These are phyloP conservation scores for Poterioochromonas sp. DNA, from an alignment of 352 stramenopile species.

Conservation along the genomic window DNA sequence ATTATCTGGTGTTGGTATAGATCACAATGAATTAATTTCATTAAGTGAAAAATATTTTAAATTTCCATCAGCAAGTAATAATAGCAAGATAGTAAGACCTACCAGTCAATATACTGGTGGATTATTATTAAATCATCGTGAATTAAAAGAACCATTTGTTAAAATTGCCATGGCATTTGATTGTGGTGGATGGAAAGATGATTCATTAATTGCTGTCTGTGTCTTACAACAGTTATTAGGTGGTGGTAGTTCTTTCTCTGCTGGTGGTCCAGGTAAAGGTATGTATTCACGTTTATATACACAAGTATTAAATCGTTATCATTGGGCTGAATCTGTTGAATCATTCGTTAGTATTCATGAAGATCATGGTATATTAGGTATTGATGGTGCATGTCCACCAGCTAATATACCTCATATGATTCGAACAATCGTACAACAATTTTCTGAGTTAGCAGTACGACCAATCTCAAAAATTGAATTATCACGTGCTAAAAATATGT, in stretches of 20 bases:
- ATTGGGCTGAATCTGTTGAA: constrained; percentile 94
- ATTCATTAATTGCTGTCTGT: constrained; percentile 83
- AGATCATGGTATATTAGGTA: constrained; percentile 85
- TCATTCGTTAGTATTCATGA: constrained; percentile 90
- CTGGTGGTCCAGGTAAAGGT: constrained; percentile 95
- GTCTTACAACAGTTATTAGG: constrained; percentile 94
- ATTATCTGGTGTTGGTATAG: constrained; percentile 69
- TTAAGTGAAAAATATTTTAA: constrained; percentile 74
- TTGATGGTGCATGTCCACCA: constrained; percentile 60
- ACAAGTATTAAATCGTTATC: constrained; percentile 91
- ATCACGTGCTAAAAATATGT: constrained; percentile 90
- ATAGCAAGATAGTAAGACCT: constrained; percentile 20
- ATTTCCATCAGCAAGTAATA: constrained; percentile 43
- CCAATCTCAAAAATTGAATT: constrained; percentile 70
- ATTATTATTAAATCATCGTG: constrained; percentile 57
- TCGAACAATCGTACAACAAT: constrained; percentile 78
- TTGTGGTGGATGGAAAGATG: constrained; percentile 86
- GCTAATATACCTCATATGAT: constrained; percentile 79
- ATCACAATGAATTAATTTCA: constrained; percentile 78
- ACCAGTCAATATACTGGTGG: constrained; percentile 57
- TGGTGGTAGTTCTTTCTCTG: constrained; percentile 94
- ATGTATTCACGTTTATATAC: constrained; percentile 99
- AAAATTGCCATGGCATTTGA: constrained; percentile 88
- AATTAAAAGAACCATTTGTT: constrained; percentile 60
- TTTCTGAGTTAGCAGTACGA: constrained; percentile 67